Evolutionary conservation across 2,329 filamentous ascomycete genomes (phyloP), one percentile per base, ranked within the genome.

Genomic region (Geosmithia morbida): DNA sequence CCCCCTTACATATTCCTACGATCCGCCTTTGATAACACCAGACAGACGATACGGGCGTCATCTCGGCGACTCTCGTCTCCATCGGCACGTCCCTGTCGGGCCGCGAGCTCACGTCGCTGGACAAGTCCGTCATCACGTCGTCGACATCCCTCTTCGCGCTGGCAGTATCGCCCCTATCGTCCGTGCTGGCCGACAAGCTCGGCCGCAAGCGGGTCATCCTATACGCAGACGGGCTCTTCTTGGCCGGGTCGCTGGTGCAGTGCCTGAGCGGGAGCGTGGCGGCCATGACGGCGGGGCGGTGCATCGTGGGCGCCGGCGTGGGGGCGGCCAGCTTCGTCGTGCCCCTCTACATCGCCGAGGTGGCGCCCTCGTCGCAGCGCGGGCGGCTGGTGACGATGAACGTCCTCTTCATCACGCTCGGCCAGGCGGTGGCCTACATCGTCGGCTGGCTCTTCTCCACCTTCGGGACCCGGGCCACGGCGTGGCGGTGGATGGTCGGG

Each of bases 401-500:
- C 50, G 79, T 83, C 22, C 67, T 96, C 19, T 88, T 94, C 54
- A 83, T 96, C 48, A 95, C 89, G 0, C 70, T 85, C 11, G 90
- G 90, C 0, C 89, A 96, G 64, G 85, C 95, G 2, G 76, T 94
- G 18, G 89, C 90, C 2, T 96, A 96, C 62, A 60, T 94, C 2
- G 66, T 88, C 7, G 90, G 90, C 1, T 95, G 85, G 83, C 62
- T 72, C 0, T 82, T 94, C 44, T 74, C 79, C 6, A 71, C 75
- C 48, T 68, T 69, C 49, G 75, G 69, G 0, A 61, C 66, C 49
- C 55, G 60, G 19, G 59, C 57, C 37, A 75, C 72, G 13, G 87
- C 84, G 1, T 97, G 90, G 89, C 72, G 87, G 45, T 94, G 85
- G 81, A 89, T 95, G 77, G 88, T 96, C 0, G 89, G 89, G 0